These are phyloP conservation scores for Botrytis tulipae DNA, from an alignment of 2,329 filamentous ascomycete genomes.

Conservation along the genomic window DNA sequence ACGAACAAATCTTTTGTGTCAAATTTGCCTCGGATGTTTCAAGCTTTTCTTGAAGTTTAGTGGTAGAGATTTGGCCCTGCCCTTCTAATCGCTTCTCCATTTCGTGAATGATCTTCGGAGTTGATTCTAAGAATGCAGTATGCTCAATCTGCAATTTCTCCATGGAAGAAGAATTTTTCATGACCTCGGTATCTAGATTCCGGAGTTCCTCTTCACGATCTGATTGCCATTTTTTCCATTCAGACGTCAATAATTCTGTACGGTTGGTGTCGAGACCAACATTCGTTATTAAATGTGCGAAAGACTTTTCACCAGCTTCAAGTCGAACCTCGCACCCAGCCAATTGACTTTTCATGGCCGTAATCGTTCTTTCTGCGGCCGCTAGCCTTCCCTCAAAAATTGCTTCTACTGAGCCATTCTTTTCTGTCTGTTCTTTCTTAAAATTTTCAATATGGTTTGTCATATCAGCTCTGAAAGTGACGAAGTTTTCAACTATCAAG, in stretches of 20 bases:
- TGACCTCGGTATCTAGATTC: background rate
- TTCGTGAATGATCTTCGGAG: constrained; percentile 3
- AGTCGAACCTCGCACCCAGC: background rate
- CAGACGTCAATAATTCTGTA: background rate
- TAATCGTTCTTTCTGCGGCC: background rate
- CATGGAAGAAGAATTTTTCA: constrained; percentile 8
- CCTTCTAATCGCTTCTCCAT: constrained; percentile 3
- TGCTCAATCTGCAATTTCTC: constrained; percentile 5
- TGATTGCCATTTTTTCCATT: constrained; percentile 3
- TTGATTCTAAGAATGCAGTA: background rate
- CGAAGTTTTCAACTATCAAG: background rate
- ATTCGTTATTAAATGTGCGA: background rate
- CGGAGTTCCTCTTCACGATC: constrained; percentile 7
- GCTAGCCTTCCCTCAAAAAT: background rate
- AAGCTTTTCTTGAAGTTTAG: background rate
- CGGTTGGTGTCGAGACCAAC: background rate
- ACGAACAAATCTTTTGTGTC: background rate
- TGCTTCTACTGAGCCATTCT: background rate
- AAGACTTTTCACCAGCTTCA: background rate
- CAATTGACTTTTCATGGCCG: background rate
- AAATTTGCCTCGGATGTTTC: background rate
- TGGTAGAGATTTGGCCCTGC: background rate
- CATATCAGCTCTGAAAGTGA: background rate
- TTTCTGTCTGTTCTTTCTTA: background rate
- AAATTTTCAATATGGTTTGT: background rate